Base-by-base conservation (phyloP, 2,329 filamentous ascomycete genomes). In the Moelleriella libera region DNA sequence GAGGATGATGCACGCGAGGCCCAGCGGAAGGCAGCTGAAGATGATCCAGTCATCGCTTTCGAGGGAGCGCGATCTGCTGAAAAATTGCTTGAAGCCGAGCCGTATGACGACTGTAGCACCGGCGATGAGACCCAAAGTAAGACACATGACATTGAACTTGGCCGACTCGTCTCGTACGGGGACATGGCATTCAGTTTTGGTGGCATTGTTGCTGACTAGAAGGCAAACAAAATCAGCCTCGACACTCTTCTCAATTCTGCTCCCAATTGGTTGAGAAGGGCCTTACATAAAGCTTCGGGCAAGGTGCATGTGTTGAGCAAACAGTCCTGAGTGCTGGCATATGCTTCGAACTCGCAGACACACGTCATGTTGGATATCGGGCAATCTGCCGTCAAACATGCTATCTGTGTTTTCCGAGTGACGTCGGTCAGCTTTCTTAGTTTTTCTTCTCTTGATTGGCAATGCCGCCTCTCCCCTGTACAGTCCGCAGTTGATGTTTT, bases 31-130 rank as follows among this genome's bases (percentile, higher is more conserved):
- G 1, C 60, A 56, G 1, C 52, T 47, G 10, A 65, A 41, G 37
- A 65, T 54, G 43, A 58, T 54, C 57, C 60, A 63, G 53, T 68
- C 66, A 50, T 68, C 65, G 5, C 60, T 47, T 6, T 54, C 60
- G 6, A 68, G 58, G 0, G 56, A 52, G 12, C 58, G 47, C 28
- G 58, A 62, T 1, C 56, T 52, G 4, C 57, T 53, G n/a, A 66
- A 60, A 21, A 67, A 57, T n/a, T 63, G 52, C 37, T 58, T 62
- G 43, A 58, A 61, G 2, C 55, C 48, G 5, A 69, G 58, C n/a
- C 69, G 69, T 10, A 63, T 48, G 4, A 60, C 49, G 12, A 69
- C 57, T 43, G 66, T 59, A 41, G 61, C 52, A 14, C 62, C 53
- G 0, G 52, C 32, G 7, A 47, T 11, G 7, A 21, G 10, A 12